Base-by-base conservation (phyloP, 768 basidiomycete species). In the Boletus rufocinnamomeus region DNA sequence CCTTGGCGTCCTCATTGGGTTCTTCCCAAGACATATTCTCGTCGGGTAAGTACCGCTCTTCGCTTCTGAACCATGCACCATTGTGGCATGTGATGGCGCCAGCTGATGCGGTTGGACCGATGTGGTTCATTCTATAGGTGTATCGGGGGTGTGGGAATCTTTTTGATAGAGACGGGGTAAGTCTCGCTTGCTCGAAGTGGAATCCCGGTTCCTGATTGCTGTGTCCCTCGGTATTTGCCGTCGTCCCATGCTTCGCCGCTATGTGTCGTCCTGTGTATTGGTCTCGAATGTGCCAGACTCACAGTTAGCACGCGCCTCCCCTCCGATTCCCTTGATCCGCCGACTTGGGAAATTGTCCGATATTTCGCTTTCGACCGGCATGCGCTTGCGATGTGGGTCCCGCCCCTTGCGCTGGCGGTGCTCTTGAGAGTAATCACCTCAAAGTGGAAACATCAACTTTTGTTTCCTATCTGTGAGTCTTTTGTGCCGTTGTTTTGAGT, bases 91-190 rank as follows among this genome's bases (percentile, higher is more conserved):
- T 8, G 46, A 49, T 52, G 34, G 16, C 43, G 38, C 17, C n/a
- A 46, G 14, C 48, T 56, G 52, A 46, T 25, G 21, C 1, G 35
- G 6, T 28, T 25, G 38, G 30, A 43, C 50, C 56, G 10, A 63
- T 54, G n/a, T 4, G 14, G 10, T 37, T 47, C 25, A 0, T 52
- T 32, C 3, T 25, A 14, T 54, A 86, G 86, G 16, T 90, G 89
- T 66, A 98, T 98, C 41, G 95, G 95, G 11, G 95, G 96, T n/a
- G 93, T 98, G 34, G 96, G 96, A 17, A 84, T 88, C 10, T 99
- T 98, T 74, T 79, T 99, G 47, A 84, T 98, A 43, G 80, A 89
- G 65, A 98, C 95, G 0, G 95, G 93, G 89, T 91, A 63, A 56
- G 81, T 66, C 23, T 43, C 27, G 30, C 50, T 38, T 35, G 17